A percentile compares a stretch with the other conserved stretches of the same genome.
These are phyloP conservation scores for Leavenworthia alabamica DNA, from an alignment of 345 rosid species.

Conservation along the genomic window DNA sequence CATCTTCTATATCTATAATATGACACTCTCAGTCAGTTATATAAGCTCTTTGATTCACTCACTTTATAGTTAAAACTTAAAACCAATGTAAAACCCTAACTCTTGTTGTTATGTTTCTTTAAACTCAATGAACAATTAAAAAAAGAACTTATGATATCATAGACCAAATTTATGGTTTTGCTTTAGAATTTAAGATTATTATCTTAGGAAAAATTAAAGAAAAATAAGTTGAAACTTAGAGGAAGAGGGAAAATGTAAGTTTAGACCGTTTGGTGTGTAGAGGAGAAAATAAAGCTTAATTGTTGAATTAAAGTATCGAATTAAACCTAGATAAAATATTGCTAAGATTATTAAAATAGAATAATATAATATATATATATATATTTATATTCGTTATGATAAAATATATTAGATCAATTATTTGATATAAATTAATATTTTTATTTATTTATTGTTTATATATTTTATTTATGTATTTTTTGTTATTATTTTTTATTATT, in stretches of 20 bases:
- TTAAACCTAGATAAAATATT: neutral
- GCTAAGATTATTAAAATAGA: neutral
- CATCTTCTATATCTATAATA: constrained; percentile 32
- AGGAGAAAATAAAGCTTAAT: neutral
- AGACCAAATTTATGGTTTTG: neutral
- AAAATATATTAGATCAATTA: constrained; percentile 52
- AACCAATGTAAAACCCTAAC: constrained; percentile 32
- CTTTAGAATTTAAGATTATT: neutral
- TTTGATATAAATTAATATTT: too few species aligned
- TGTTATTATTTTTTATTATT: too few species aligned
- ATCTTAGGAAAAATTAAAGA: neutral
- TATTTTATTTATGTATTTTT: too few species aligned
- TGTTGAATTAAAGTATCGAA: constrained; percentile 3
- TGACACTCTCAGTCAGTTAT: constrained; percentile 42
- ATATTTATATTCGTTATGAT: neutral
- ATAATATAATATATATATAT: neutral
- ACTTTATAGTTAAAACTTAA: constrained; percentile 45
- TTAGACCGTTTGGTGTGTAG: constrained; percentile 14
- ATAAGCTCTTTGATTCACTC: constrained; percentile 48
- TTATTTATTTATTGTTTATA: too few species aligned
- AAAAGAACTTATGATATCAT: neutral
- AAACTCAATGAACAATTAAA: neutral
- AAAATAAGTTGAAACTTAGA: neutral
- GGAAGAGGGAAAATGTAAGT: constrained; percentile 1
- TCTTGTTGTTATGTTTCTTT: neutral